Percentiles rank a stretch among this genome's conserved stretches.
These are phyloP conservation scores for Mimosa bimucronata DNA, from an alignment of 306 rosid species.

Conservation along the genomic window DNA sequence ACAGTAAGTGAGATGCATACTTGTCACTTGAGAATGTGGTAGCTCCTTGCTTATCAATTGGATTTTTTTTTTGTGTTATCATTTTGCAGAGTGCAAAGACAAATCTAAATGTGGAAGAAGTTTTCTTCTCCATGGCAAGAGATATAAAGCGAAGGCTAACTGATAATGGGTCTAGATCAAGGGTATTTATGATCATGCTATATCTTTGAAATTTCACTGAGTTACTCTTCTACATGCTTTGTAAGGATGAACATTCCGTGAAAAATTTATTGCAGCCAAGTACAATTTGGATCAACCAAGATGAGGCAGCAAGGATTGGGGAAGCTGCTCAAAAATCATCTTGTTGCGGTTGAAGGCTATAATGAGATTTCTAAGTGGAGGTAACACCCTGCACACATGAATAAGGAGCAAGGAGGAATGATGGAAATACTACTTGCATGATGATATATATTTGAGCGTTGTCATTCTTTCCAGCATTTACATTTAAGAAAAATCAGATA, in stretches of 20 bases:
- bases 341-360: conserved; percentile 67
- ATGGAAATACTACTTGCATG: conserved; percentile 45
- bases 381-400: conserved; percentile 12
- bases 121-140: conserved; percentile 85
- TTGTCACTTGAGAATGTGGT: conserved; percentile 18
- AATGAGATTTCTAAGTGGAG: neutral
- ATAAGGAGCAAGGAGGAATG: conserved; percentile 40
- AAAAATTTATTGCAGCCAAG: conserved; percentile 55
- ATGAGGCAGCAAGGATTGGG: conserved; percentile 52
- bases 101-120: conserved; percentile 90
- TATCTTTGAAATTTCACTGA: neutral
- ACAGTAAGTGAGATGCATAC: conserved; percentile 74
- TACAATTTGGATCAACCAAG: conserved; percentile 68
- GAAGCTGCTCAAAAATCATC: conserved; percentile 65
- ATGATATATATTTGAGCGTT: conserved; percentile 46
- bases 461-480: conserved; percentile 61
- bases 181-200: conserved; percentile 50
- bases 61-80: neutral
- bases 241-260: conserved; percentile 5
- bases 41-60: conserved; percentile 18
- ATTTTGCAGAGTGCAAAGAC: conserved; percentile 86
- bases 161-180: conserved; percentile 68
- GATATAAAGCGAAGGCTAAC: conserved; percentile 89
- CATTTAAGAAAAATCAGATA: conserved; percentile 38
- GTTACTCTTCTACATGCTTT: neutral